Percentiles rank a stretch among this genome's conserved stretches.
Evolutionary conservation across 768 basidiomycete species (phyloP).

Genomic region (Neoboletus subvelutipes): DNA sequence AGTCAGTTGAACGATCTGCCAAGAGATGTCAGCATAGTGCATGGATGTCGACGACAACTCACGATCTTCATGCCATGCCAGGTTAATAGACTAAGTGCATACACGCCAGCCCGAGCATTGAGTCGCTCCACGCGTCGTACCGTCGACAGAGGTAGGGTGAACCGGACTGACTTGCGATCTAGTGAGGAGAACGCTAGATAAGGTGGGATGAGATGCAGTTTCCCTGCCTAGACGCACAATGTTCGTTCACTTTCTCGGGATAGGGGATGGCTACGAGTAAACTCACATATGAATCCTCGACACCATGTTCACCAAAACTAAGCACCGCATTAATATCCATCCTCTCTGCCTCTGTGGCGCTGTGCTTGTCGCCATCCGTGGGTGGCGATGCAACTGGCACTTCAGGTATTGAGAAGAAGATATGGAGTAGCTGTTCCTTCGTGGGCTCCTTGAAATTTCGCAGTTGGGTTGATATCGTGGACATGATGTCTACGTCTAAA

Average conservation of each 20-base stretch:
- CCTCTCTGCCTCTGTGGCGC: slow-evolving; percentile 49
- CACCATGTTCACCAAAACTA: slow-evolving; percentile 71
- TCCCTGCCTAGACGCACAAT: slow-evolving; percentile 66
- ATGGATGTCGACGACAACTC: slow-evolving; percentile 10
- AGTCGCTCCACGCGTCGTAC: slow-evolving; percentile 92
- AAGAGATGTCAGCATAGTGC: slow-evolving; percentile 5
- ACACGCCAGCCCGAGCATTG: slow-evolving; percentile 91
- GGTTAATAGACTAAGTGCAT: slow-evolving; percentile 90
- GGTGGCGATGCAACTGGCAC: slow-evolving; percentile 18
- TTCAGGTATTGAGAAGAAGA: slow-evolving; percentile 84
- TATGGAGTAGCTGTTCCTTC: slow-evolving; percentile 78
- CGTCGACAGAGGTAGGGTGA: slow-evolving; percentile 88
- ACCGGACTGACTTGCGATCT: slow-evolving; percentile 89
- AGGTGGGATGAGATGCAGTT: slow-evolving; percentile 83
- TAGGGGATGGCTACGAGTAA: neutral
- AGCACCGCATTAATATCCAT: slow-evolving; percentile 91
- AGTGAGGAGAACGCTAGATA: slow-evolving; percentile 89
- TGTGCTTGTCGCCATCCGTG: slow-evolving; percentile 25
- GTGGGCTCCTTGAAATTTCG: slow-evolving; percentile 91
- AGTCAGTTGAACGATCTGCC: slow-evolving; percentile 88
- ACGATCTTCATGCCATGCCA: slow-evolving; percentile 97
- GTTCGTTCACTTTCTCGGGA: neutral
- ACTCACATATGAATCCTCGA: slow-evolving; percentile 93
- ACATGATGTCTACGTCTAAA: slow-evolving; percentile 43
- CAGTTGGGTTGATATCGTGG: slow-evolving; percentile 83